phyloP scores from a whole-genome alignment of 495 filamentous ascomycete species.

The Thermochaetoides thermophila region DNA sequence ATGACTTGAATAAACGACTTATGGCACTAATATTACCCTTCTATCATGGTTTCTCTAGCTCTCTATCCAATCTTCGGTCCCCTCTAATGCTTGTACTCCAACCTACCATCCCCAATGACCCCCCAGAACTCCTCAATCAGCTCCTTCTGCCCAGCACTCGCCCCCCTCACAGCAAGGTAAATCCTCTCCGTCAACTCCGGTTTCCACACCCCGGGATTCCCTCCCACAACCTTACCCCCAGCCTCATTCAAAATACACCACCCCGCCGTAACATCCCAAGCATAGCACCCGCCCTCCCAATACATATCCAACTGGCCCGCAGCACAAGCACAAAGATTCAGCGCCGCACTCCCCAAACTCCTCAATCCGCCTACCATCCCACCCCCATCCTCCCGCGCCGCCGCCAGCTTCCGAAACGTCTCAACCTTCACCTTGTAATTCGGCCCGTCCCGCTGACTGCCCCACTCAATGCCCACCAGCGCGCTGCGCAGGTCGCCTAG shows the following conservation, averaged over 20 bases:
- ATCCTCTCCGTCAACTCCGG: conserved; percentile 56
- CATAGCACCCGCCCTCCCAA: conserved; percentile 92
- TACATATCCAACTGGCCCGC: conserved; percentile 67
- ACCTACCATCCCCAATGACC: conserved; percentile 17
- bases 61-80: too few relatives aligned
- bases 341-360: conserved; percentile 61
- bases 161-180: conserved; percentile 64
- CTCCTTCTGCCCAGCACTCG: conserved; percentile 51
- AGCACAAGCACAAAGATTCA: conserved; percentile 75
- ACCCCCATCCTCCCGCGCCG: conserved; percentile 47
- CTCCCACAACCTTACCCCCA: conserved; percentile 65
- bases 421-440: conserved; percentile 61
- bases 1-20: too few relatives aligned
- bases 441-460: conserved; percentile 51
- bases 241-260: conserved; percentile 83
- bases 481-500: conserved; percentile 44
- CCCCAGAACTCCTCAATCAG: conserved; percentile 75
- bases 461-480: conserved; percentile 68
- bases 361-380: conserved; percentile 74
- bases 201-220: conserved; percentile 66
- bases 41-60: too few relatives aligned
- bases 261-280: conserved; percentile 85
- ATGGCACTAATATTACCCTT: too few relatives aligned
- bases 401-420: conserved; percentile 54
- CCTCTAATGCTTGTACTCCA: conserved; percentile 43